Conservation (phyloP, 2,329 filamentous ascomycete species). For the Stylonectria norvegica region DNA sequence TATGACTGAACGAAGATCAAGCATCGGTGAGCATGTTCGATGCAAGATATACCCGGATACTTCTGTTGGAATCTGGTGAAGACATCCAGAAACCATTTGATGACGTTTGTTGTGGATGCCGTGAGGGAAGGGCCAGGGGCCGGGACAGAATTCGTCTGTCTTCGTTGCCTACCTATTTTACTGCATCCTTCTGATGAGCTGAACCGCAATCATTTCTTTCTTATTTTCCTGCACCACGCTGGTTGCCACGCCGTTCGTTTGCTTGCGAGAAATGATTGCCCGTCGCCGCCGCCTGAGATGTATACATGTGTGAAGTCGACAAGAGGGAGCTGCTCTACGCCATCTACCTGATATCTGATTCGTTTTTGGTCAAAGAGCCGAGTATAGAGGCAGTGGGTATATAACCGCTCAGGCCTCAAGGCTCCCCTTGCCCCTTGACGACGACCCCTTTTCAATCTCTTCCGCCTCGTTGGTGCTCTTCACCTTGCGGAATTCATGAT, state of each 20-base stretch:
- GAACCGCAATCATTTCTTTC: slow-evolving; percentile 9
- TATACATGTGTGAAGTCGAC: no score
- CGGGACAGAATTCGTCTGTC: slow-evolving; percentile 11
- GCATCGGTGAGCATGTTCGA: slow-evolving; percentile 28
- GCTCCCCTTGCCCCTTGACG: no score
- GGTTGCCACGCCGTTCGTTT: neutral
- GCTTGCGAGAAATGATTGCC: slow-evolving; percentile 1
- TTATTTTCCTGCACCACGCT: neutral
- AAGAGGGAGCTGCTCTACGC: no score
- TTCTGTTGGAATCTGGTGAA: slow-evolving; percentile 25
- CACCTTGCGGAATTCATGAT: slow-evolving; percentile 21
- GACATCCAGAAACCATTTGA: slow-evolving; percentile 25
- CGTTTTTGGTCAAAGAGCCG: no score
- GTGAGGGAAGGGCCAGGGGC: slow-evolving; percentile 9
- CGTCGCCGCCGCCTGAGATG: no score
- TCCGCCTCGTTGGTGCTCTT: slow-evolving; percentile 29
- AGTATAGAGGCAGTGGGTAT: no score
- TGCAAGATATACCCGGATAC: slow-evolving; percentile 30
- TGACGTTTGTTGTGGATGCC: slow-evolving; percentile 26
- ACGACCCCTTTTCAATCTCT: slow-evolving; percentile 26
- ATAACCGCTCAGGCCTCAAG: no score
- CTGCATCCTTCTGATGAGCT: slow-evolving; percentile 14
- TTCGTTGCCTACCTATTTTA: slow-evolving; percentile 13
- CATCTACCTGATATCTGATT: no score
- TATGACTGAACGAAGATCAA: slow-evolving; percentile 24